Evolutionary conservation across 495 filamentous ascomycete species (phyloP), one percentile per base, ranked within the genome.

Genomic region (Annulohypoxylon maeteangense): DNA sequence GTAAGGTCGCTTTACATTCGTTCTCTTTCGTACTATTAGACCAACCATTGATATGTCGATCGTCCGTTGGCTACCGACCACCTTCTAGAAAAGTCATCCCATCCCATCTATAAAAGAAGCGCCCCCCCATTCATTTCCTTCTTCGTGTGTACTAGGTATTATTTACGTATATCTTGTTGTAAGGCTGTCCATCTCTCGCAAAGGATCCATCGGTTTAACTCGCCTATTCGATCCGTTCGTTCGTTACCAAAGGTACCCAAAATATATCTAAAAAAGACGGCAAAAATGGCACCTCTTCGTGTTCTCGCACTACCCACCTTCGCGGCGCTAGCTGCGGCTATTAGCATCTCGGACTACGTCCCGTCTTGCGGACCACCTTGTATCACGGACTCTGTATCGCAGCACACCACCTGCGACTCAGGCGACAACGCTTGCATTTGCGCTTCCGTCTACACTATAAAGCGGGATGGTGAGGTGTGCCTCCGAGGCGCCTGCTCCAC

Each of bases 401-500:
- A 69, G 42, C 62, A 76, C 57, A 81, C 81, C 31, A 75, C 65
- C 38, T 85, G 83, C 75, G 65, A 34, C 20, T 27, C 38, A 27
- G 69, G 64, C 58, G 83, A 86, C 77, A 79, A 77, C 70, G 45
- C 69, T 42, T 86, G 84, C 76, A 78, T 82, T 67, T 86, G 84
- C 77, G 56, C 55, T 51, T 34, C 74, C 22, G 68, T 74, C 27
- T 78, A 78, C 63, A 74, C 75, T 18, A 51, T 78, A 55, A 75
- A 75, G 69, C 75, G 75, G 2, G 74, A 78, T 44, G 75, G 75
- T 38, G 75, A 78, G 66, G 68, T 68, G 25, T 78, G 75, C 53
- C 70, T 78, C 47, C 75, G 75, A 14, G 31, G 55, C 14, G 70
- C 56, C 32, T 78, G 75, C 65, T 72, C 67, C 27, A 45, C 22